Conservation (phyloP, 164 flowering plant species). For the Litsea cubeba region DNA sequence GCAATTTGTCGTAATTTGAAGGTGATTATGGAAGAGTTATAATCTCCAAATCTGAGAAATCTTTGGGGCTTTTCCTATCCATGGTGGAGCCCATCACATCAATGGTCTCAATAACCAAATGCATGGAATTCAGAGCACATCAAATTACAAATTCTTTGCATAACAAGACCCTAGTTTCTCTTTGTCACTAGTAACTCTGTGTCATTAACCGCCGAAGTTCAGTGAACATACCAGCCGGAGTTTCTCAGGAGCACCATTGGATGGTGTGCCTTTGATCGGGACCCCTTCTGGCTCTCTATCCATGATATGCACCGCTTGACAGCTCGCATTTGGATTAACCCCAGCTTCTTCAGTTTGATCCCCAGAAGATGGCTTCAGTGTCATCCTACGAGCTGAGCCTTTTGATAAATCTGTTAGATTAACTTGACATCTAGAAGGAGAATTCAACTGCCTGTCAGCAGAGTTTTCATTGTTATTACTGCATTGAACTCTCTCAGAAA, state of each 20-base stretch:
- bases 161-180: no score
- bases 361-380: conserved; percentile 16
- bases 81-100: no score
- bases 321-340: conserved; percentile 3
- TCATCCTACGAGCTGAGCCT: conserved; percentile 15
- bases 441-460: conserved; percentile 17
- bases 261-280: conserved; percentile 4
- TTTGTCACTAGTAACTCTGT: no score
- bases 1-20: no score
- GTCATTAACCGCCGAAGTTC: not conserved
- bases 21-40: no score
- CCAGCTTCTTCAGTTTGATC: conserved; percentile 16
- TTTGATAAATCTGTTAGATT: conserved; percentile 12
- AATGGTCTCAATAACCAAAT: no score
- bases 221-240: conserved; percentile 29
- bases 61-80: no score
- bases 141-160: no score
- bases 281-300: conserved; percentile 18
- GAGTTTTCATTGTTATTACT: conserved; percentile 14
- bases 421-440: conserved; percentile 24
- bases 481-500: conserved; percentile 23
- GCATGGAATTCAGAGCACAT: no score
- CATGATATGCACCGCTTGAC: conserved; percentile 11
- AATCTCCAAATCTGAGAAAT: no score
- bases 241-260: conserved; percentile 9